phyloP scores from a whole-genome alignment of 257 asterid species.

The Eucommia ulmoides region DNA sequence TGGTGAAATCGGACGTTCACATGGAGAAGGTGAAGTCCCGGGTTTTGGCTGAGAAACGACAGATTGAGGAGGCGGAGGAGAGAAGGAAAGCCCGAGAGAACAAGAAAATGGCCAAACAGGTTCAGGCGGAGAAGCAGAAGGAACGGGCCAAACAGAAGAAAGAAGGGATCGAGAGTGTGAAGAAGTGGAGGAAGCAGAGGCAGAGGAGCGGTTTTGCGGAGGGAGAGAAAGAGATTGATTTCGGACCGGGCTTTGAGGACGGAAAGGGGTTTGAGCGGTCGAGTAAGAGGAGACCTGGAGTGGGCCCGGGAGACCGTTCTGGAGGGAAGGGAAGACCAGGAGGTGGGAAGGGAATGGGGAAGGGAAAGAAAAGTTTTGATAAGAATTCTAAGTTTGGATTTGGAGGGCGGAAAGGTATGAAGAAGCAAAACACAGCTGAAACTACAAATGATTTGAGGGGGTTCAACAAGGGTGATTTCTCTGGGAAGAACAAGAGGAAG shows the following conservation, averaged over 20 bases:
- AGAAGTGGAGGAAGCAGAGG: slow-evolving; percentile 92
- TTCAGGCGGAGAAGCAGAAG: slow-evolving; percentile 60
- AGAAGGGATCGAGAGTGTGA: slow-evolving; percentile 75
- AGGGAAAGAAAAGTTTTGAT: slow-evolving; percentile 32
- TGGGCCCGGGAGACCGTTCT: slow-evolving; percentile 74
- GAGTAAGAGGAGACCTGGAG: slow-evolving; percentile 58
- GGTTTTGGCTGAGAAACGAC: slow-evolving; percentile 68
- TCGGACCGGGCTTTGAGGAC: slow-evolving; percentile 53
- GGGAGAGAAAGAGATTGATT: slow-evolving; percentile 35
- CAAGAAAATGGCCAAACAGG: slow-evolving; percentile 76
- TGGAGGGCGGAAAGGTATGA: slow-evolving; percentile 87
- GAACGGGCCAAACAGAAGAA: slow-evolving; percentile 89
- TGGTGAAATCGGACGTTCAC: slow-evolving; percentile 80
- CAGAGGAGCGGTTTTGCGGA: slow-evolving; percentile 56
- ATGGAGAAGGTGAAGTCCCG: slow-evolving; percentile 90
- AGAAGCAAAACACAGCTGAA: slow-evolving; percentile 82
- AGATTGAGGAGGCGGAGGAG: slow-evolving; percentile 76
- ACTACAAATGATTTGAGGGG: slow-evolving; percentile 52
- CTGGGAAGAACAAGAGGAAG: slow-evolving; percentile 39
- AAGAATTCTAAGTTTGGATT: slow-evolving; percentile 66
- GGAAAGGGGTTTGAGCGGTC: slow-evolving; percentile 52
- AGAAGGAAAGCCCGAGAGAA: slow-evolving; percentile 79
- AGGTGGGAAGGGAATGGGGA: slow-evolving; percentile 36
- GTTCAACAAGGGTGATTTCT: slow-evolving; percentile 23
- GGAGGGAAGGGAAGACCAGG: slow-evolving; percentile 49